These are phyloP conservation scores for Aspergillus hancockii DNA, from an alignment of 495 filamentous ascomycete genomes.

Conservation along the genomic window DNA sequence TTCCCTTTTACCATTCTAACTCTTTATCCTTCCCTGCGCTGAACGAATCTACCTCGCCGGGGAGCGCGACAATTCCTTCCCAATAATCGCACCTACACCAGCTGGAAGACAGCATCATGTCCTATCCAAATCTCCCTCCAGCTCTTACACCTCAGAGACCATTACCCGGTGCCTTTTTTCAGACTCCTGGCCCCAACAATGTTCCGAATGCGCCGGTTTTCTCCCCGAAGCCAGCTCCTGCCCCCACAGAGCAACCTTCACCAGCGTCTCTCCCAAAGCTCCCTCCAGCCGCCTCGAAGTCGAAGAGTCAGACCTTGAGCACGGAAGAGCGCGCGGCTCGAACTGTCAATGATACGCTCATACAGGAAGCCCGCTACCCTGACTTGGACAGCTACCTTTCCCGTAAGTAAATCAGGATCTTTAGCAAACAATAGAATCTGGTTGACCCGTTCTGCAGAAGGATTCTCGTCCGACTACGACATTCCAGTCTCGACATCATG, in stretches of 20 bases:
- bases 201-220: constrained; percentile 29
- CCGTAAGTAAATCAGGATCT: constrained; percentile 61
- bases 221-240: constrained; percentile 29
- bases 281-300: constrained; percentile 36
- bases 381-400: constrained; percentile 87
- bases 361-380: constrained; percentile 76
- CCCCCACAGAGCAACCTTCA: constrained; percentile 20
- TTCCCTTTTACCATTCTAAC: constrained; percentile 14
- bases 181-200: constrained; percentile 61
- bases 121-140: constrained; percentile 55
- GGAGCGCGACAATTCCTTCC: constrained; percentile 34
- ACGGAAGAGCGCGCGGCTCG: constrained; percentile 77
- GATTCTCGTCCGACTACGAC: constrained; percentile 90
- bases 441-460: constrained; percentile 53
- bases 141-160: constrained; percentile 61
- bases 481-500: constrained; percentile 64
- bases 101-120: constrained; percentile 45
- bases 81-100: constrained; percentile 9
- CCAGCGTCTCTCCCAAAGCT: constrained; percentile 38
- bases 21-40: constrained; percentile 22
- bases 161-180: constrained; percentile 71
- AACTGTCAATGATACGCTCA: constrained; percentile 79
- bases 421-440: constrained; percentile 7
- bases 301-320: constrained; percentile 47
- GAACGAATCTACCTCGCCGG: constrained; percentile 20